Evolutionary conservation across 805 yeast genomes (phyloP).

Genomic region (Barnettozyma botsteinii): DNA sequence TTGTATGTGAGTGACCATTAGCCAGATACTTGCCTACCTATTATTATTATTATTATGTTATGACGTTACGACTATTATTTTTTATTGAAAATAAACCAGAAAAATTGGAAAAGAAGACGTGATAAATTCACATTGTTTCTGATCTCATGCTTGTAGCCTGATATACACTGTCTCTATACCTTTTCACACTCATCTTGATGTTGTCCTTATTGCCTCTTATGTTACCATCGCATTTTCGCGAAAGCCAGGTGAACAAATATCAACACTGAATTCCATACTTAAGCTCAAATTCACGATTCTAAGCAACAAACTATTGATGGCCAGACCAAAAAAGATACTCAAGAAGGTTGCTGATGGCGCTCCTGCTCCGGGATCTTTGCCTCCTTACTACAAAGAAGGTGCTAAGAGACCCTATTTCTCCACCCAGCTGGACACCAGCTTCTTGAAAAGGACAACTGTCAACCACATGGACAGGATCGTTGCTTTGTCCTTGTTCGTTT

Average conservation of each 20-base stretch:
- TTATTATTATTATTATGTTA: constrained; percentile 1
- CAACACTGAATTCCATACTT: neutral
- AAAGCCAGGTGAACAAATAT: neutral
- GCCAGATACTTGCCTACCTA: neutral
- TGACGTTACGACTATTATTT: constrained; percentile 10
- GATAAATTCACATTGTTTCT: no score
- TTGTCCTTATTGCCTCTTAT: no score
- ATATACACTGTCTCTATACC: no score
- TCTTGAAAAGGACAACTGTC: constrained; percentile 13
- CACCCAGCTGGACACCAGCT: constrained; percentile 20
- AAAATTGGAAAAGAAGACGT: no score
- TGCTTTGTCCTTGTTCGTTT: constrained; percentile 19
- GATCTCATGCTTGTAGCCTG: no score
- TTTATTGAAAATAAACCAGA: neutral
- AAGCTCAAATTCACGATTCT: neutral
- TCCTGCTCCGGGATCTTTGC: neutral
- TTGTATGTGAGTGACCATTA: constrained; percentile 44
- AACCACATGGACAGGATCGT: constrained; percentile 15
- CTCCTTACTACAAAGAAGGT: constrained; percentile 31
- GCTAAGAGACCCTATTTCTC: constrained; percentile 28
- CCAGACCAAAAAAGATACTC: constrained; percentile 8
- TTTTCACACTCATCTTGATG: no score
- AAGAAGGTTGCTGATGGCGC: neutral
- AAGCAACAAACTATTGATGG: constrained; percentile 10
- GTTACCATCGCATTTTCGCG: no score